These are phyloP conservation scores for Botrytis paeoniae DNA, from an alignment of 2,329 filamentous ascomycete genomes.

Conservation along the genomic window DNA sequence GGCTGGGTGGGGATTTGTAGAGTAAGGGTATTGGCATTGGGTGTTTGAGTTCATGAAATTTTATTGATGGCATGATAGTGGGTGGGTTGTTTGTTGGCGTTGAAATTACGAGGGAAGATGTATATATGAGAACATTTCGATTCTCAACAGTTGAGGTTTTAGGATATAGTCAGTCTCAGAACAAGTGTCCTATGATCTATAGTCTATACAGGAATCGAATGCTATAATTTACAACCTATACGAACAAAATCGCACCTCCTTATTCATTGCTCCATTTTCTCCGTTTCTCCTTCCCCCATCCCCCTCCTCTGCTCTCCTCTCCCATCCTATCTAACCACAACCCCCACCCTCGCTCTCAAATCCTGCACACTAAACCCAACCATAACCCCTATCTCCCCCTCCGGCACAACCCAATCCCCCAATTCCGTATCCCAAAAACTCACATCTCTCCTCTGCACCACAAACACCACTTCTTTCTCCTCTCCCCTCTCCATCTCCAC, in stretches of 20 bases:
- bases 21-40: background rate
- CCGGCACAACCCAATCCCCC: conserved; percentile 70
- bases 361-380: conserved; percentile 29
- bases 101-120: background rate
- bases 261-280: background rate
- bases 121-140: background rate
- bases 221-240: no score
- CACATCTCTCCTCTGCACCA: conserved; percentile 73
- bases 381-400: conserved; percentile 22
- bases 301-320: background rate
- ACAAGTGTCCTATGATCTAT: background rate
- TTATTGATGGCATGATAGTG: background rate
- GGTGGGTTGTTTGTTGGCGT: background rate
- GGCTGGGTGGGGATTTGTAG: background rate
- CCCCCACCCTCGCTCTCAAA: conserved; percentile 12
- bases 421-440: conserved; percentile 74
- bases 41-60: background rate
- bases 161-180: background rate
- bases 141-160: background rate
- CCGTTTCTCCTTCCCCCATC: no score
- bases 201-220: no score
- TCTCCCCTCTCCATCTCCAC: conserved; percentile 65
- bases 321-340: background rate
- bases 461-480: conserved; percentile 60
- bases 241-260: background rate